These are phyloP conservation scores for Buxus sempervirens DNA, from an alignment of 164 flowering plant species.

Conservation along the genomic window DNA sequence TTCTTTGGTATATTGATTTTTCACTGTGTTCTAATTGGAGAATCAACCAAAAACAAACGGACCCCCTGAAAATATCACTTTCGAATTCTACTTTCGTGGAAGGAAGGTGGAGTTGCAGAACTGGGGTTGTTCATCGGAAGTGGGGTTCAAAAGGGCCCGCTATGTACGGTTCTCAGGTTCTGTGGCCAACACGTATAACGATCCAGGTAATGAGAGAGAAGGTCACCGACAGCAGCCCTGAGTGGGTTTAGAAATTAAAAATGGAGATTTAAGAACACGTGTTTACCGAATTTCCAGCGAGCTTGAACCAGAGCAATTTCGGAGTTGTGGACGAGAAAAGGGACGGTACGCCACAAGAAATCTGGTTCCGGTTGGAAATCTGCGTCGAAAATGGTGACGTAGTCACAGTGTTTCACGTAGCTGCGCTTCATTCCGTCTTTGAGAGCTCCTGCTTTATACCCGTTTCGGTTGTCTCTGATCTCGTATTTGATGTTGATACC, in stretches of 20 bases:
- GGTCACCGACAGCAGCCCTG: no score
- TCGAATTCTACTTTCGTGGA: background rate
- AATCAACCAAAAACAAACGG: no score
- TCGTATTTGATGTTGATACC: conserved; percentile 73
- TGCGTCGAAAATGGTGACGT: conserved; percentile 76
- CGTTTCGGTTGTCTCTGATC: conserved; percentile 68
- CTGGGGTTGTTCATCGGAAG: no score
- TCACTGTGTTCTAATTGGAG: no score
- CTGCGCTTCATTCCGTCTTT: conserved; percentile 75
- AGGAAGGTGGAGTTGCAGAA: no score
- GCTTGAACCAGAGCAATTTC: conserved; percentile 65
- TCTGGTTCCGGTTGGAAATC: conserved; percentile 86
- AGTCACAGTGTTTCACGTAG: conserved; percentile 77
- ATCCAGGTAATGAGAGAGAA: no score
- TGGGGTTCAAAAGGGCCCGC: no score
- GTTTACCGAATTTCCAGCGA: conserved; percentile 73
- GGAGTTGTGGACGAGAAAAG: conserved; percentile 57
- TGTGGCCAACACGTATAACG: no score
- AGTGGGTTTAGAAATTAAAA: no score
- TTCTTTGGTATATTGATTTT: no score
- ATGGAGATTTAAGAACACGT: background rate
- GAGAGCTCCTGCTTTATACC: conserved; percentile 84
- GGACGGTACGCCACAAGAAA: conserved; percentile 62
- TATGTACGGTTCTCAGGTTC: no score
- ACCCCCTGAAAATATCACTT: background rate